Percentiles rank a stretch among this genome's conserved stretches.
These are phyloP conservation scores for Tolypocladium pustulatum DNA, from an alignment of 2,329 filamentous ascomycete species.

Conservation along the genomic window DNA sequence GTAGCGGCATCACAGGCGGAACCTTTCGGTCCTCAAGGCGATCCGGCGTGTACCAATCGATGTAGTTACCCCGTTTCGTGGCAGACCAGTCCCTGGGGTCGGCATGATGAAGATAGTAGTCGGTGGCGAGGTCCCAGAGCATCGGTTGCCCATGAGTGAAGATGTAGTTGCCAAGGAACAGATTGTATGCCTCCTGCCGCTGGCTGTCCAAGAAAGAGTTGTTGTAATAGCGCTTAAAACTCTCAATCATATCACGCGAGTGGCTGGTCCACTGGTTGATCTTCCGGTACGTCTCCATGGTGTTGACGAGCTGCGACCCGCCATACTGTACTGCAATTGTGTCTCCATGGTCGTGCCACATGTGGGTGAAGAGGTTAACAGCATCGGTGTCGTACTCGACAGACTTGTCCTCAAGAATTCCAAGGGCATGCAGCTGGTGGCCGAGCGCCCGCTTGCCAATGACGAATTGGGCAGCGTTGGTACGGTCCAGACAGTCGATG, in stretches of 20 bases:
- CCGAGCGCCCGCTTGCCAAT: slow-evolving; percentile 91
- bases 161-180: slow-evolving; percentile 94
- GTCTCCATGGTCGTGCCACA: slow-evolving; percentile 97
- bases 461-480: slow-evolving; percentile 95
- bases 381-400: slow-evolving; percentile 93
- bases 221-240: slow-evolving; percentile 97
- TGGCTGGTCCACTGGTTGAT: slow-evolving; percentile 99
- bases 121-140: slow-evolving; percentile 91
- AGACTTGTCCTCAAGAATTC: slow-evolving; percentile 67
- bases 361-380: slow-evolving; percentile 91
- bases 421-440: slow-evolving; percentile 83
- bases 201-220: slow-evolving; percentile 98
- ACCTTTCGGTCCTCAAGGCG: slow-evolving; percentile 53
- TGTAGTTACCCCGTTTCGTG: slow-evolving; percentile 59
- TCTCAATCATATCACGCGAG: slow-evolving; percentile 97
- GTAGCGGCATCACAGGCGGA: slow-evolving; percentile 33
- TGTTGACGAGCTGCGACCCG: slow-evolving; percentile 94
- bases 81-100: slow-evolving; percentile 66
- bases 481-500: slow-evolving; percentile 94
- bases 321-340: slow-evolving; percentile 97
- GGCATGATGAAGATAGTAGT: slow-evolving; percentile 92
- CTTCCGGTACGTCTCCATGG: slow-evolving; percentile 98
- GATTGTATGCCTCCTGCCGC: slow-evolving; percentile 92
- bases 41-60: slow-evolving; percentile 75
- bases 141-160: slow-evolving; percentile 81